Evolutionary conservation across 108 stramenopile genomes (phyloP).

Genomic region (Pseudonitzschia delicatissima): DNA sequence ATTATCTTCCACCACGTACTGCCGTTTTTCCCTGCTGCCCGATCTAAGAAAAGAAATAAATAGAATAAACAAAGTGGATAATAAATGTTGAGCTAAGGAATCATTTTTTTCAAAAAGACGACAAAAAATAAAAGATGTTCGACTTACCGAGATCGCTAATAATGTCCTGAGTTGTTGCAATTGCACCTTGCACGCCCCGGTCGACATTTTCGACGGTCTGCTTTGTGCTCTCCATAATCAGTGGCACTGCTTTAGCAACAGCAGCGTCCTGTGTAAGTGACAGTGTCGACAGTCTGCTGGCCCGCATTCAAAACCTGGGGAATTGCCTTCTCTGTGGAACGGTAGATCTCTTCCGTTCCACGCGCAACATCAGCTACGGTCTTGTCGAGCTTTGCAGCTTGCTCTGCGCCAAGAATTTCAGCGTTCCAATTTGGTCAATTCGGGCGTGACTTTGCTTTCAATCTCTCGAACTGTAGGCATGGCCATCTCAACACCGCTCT

Average conservation of each 20-base stretch:
- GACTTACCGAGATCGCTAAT: background rate
- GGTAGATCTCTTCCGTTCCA: too few relatives aligned
- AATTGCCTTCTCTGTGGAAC: background rate
- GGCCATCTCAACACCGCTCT: background rate
- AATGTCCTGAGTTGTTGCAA: slow-evolving; percentile 1
- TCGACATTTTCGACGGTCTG: background rate
- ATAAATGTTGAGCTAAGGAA: too few relatives aligned
- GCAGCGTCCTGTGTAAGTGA: background rate
- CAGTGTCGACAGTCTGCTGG: background rate
- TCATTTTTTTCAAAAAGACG: too few relatives aligned
- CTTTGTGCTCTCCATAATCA: background rate
- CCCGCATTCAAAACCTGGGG: background rate
- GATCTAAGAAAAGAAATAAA: background rate
- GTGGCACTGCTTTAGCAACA: background rate
- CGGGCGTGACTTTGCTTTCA: background rate
- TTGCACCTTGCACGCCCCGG: background rate
- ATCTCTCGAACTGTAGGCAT: background rate
- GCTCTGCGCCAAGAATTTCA: background rate
- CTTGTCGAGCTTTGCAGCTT: background rate
- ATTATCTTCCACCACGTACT: slow-evolving; percentile 7
- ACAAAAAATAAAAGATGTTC: background rate
- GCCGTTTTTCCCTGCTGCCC: background rate
- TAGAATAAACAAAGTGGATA: background rate
- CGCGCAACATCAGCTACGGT: background rate
- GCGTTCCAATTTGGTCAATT: background rate